Evolutionary conservation across 2,329 filamentous ascomycete species (phyloP).

Genomic region (Hysterium pulicare): DNA sequence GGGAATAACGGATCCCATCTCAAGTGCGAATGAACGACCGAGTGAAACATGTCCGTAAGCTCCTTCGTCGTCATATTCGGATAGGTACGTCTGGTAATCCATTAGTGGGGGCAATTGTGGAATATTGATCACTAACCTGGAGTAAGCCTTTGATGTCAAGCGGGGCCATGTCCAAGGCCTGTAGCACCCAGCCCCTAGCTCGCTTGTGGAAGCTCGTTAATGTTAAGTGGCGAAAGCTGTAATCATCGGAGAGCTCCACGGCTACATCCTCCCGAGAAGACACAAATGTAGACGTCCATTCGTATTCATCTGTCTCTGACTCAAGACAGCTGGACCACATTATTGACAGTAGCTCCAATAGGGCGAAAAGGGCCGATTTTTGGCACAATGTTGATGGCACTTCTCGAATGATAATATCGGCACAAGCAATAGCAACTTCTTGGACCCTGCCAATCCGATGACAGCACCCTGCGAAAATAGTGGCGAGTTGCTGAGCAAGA

Average conservation of each 20-base stretch:
- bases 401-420: constrained; percentile 78
- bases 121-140: constrained; percentile 41
- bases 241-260: constrained; percentile 92
- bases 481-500: constrained; percentile 81
- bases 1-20: constrained; percentile 86
- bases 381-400: constrained; percentile 90
- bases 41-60: constrained; percentile 88
- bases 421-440: constrained; percentile 76
- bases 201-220: constrained; percentile 72
- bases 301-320: constrained; percentile 89
- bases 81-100: constrained; percentile 72
- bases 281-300: constrained; percentile 76
- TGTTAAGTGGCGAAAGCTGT: constrained; percentile 74
- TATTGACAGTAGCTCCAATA: constrained; percentile 85
- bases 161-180: constrained; percentile 79
- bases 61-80: constrained; percentile 88
- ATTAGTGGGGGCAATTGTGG: constrained; percentile 1
- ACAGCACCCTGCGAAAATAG: constrained; percentile 84
- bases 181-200: constrained; percentile 75
- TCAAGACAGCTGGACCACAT: constrained; percentile 97
- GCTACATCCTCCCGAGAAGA: constrained; percentile 75
- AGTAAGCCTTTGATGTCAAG: constrained; percentile 92
- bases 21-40: constrained; percentile 88
- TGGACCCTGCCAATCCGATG: constrained; percentile 92
- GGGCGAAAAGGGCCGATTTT: constrained; percentile 82